Conservation (phyloP, 306 rosid species). For the Inga leiocalycina region DNA sequence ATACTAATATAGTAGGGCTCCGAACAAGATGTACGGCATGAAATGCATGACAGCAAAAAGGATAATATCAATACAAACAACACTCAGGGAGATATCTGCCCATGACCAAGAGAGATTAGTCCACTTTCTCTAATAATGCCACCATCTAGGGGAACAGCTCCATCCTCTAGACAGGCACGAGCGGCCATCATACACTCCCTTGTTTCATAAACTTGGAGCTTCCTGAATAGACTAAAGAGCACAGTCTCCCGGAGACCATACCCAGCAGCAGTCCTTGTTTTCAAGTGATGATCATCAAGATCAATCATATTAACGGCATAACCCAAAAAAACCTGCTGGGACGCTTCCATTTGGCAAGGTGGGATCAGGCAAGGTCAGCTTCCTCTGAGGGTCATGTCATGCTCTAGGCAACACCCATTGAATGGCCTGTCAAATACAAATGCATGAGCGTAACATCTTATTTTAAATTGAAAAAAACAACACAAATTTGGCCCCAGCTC, state of each 20-base stretch:
- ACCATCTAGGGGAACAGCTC: constrained; percentile 70
- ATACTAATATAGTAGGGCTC: not conserved
- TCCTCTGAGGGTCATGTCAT: constrained; percentile 54
- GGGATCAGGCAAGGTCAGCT: constrained; percentile 48
- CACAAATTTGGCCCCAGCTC: not conserved
- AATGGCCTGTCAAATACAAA: constrained; percentile 47
- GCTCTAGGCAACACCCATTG: constrained; percentile 21
- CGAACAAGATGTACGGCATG: not conserved
- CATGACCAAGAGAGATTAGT: constrained; percentile 47
- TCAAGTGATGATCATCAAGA: constrained; percentile 39
- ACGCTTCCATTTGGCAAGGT: constrained; percentile 32
- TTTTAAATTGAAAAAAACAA: not conserved
- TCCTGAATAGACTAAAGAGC: constrained; percentile 51
- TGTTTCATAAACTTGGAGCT: constrained; percentile 63
- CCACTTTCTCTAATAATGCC: constrained; percentile 58
- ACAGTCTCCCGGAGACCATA: constrained; percentile 65
- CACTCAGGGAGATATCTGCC: constrained; percentile 37
- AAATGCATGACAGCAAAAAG: constrained; percentile 7
- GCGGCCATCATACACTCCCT: constrained; percentile 57
- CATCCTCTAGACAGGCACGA: constrained; percentile 49
- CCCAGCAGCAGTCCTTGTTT: constrained; percentile 44
- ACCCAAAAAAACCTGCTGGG: constrained; percentile 60
- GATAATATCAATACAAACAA: not conserved
- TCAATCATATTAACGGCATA: constrained; percentile 72
- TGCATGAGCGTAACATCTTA: not conserved